A percentile compares a stretch with the other conserved stretches of the same genome.
Conservation (phyloP, 148 eudicot species). For the Amaranthus palmeri region DNA sequence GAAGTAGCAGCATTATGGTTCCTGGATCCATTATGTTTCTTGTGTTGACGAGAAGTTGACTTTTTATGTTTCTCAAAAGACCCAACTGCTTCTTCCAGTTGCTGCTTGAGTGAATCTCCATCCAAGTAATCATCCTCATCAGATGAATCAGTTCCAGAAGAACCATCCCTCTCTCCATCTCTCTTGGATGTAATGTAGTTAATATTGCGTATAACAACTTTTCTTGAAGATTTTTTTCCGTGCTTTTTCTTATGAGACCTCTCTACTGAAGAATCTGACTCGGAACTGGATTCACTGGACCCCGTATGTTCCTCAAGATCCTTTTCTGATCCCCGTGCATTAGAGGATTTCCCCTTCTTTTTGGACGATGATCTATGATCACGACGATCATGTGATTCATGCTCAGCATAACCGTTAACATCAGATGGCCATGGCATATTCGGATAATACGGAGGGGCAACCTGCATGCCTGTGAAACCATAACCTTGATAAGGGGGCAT, state of each 20-base stretch:
- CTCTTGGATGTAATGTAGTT: constrained; percentile 63
- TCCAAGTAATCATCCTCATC: constrained; percentile 45
- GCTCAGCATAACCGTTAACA: constrained; percentile 39
- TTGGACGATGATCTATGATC: constrained; percentile 39
- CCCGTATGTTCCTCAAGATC: constrained; percentile 32
- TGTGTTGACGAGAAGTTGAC: constrained; percentile 34
- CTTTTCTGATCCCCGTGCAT: constrained; percentile 30
- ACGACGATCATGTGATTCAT: constrained; percentile 35
- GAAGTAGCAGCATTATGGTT: constrained; percentile 23
- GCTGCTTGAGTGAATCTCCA: constrained; percentile 48
- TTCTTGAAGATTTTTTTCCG: constrained; percentile 56
- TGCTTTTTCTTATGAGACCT: constrained; percentile 36
- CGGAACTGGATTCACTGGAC: constrained; percentile 44
- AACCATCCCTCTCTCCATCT: constrained; percentile 38
- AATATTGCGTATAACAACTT: constrained; percentile 70
- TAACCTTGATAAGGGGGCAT: constrained; percentile 68
- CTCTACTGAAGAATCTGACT: constrained; percentile 39
- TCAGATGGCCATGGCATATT: constrained; percentile 62
- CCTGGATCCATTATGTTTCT: constrained; percentile 37
- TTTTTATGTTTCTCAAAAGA: constrained; percentile 46
- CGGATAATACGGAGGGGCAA: constrained; percentile 43
- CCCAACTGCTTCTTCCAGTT: constrained; percentile 64
- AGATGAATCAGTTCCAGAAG: constrained; percentile 47
- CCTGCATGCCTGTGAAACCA: constrained; percentile 55
- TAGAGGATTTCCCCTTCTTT: constrained; percentile 42